Evolutionary conservation across 2,329 filamentous ascomycete genomes (phyloP), one percentile per base, ranked within the genome.

Genomic region (Xylariaceae sp.): DNA sequence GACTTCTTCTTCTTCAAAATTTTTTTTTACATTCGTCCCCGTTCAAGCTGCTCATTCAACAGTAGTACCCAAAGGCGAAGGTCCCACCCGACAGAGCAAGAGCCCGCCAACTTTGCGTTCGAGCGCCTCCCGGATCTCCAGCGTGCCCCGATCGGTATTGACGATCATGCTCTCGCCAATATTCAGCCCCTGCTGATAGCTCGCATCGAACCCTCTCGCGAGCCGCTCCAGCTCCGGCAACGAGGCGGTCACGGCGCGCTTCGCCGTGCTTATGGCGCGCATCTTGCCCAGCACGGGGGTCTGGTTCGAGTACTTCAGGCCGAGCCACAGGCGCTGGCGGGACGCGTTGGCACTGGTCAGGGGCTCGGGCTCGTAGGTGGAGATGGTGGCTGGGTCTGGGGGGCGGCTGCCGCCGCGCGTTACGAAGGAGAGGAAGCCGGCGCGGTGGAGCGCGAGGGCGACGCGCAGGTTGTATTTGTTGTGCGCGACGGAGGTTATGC

Each of bases 291-390:
- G 69, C 19, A 95, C 89, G 5, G 91, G 88, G 66, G 83, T 75
- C 62, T 86, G 86, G 56, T 90, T 82, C 80, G 80, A 88, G 77
- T 95, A 95, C 72, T 95, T 95, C 60, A 95, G 72, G 1, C 89
- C 89, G 11, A 96, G 69, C 91, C 91, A 96, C 55, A 96, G 71
- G 49, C 91, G 77, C 62, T 88, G 77, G 32, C 73, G 76, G 4
- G 89, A 79, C 29, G 89, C 80, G 67, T 94, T 95, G 58, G 72
- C 74, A 50, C 74, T 72, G 38, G 84, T 89, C 46, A 88, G 74
- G 12, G 72, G 73, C 50, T 79, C 77, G 11, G 81, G 72, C 21
- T 77, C 66, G 50, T 63, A 50, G 10, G 72, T 66, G 33, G 68
- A 54, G 54, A 79, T 66, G 19, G 69, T 59, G 17, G 73, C 69